Base-by-base conservation (phyloP, 2,329 filamentous ascomycete genomes). In the Phaeosphaeria sp. region DNA sequence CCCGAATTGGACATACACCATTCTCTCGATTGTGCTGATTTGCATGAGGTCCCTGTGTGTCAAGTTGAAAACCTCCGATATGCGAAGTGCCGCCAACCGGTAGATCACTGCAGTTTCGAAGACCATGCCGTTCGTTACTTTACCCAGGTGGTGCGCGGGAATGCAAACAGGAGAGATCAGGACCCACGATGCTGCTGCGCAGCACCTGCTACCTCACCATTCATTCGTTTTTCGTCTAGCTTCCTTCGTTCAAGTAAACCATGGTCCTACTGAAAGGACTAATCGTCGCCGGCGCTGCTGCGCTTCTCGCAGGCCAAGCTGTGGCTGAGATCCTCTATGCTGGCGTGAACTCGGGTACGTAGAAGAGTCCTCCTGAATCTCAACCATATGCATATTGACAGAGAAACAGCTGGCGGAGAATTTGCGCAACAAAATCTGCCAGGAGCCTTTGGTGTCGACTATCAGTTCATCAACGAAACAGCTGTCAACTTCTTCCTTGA, bases 401-500 rank as follows among this genome's bases (percentile, higher is more conserved):
- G 17, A 11, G 6, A 13, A 49, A 24, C 11, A 66, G 66, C 66
- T 40, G 64, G 65, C n/a, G 65, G 66, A 18, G 65, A 69, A 24
- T 67, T 69, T 39, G 65, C 59, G 20, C 64, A 64, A 48, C 56
- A 61, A 42, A 67, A 63, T 24, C 72, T 85, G n/a, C 83, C 82
- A 0, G 82, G 83, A 0, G 69, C 71, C 1, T 84, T 84, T 56
- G 82, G 82, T 7, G 76, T 78, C 4, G 82, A 84, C 55, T 84
- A 84, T 66, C 66, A 77, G 7, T 84, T 84, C 68, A 84, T 85
- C 65, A 78, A 79, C 59, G 69, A 80, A 60, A 69, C 70, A 8
- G 78, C 77, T 0, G 66, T 69, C 46, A 63, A 69, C 44, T 67
- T 67, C 51, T 68, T 67, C 46, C 51, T 68, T 25, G 27, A 57